Evolutionary conservation across 768 basidiomycete genomes (phyloP), one percentile per base, ranked within the genome.

Genomic region (Calocybe cyanea): DNA sequence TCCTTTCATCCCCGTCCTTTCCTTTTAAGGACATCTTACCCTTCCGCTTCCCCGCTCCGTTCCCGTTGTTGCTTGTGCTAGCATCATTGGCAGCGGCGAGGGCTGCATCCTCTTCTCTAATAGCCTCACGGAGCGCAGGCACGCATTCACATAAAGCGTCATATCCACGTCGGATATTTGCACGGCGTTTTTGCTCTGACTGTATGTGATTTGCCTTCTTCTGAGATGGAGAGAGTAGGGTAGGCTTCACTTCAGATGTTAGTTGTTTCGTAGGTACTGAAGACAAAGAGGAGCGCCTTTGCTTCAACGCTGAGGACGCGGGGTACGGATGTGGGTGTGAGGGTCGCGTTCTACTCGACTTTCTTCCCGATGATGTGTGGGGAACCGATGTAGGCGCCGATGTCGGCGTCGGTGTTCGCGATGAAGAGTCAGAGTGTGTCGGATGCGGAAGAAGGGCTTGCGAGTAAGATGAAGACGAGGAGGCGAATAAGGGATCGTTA

Each of bases 121-220:
- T 88, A 0, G 91, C 91, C 54, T 89, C 90, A 14, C 83, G 67
- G 30, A 96, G 71, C 2, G 87, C 72, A 8, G 93, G 93, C 0
- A 96, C 84, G 20, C 81, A 79, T 19, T 85, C 84, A 57, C 92
- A 93, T 0, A 96, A 72, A 6, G 85, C 82, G 55, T 94, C 92
- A 60, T 95, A 95, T 9, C 92, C 93, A 31, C 83, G 69, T 9
- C 91, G 76, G 41, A 96, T 95, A 56, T 92, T 93, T 11, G 90
- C 90, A 24, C 93, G 80, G 19, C 93, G 83, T 63, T 94, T 94
- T 69, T 95, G 92, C 68, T 96, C 93, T 2, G 85, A 87, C 56
- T 90, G 87, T 53, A 96, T 95, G 59, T 96, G 92, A 57, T 94
- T 94, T 32, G 86, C 86, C 60, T 93, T 90, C 62, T 94, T 94